Percentiles rank a stretch among this genome's conserved stretches.
Evolutionary conservation across 2,329 filamentous ascomycete species (phyloP).

Genomic region (Calonectria crousiana): DNA sequence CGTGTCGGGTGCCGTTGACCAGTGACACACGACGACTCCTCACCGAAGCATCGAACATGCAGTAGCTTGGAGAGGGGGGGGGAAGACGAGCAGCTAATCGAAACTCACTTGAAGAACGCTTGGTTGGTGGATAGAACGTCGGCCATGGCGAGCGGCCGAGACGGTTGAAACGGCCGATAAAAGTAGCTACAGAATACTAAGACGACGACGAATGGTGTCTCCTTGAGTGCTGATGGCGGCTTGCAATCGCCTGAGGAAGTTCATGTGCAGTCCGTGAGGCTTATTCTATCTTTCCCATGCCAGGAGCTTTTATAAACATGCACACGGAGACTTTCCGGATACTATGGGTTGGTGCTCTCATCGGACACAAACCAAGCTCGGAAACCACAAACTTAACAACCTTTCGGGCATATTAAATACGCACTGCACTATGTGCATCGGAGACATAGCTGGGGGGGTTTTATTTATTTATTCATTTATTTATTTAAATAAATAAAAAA

Average conservation of each 20-base stretch:
- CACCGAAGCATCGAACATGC: conserved; percentile 20
- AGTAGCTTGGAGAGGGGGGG: background rate
- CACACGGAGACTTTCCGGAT: conserved; percentile 50
- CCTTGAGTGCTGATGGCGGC: background rate
- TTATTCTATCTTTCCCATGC: conserved; percentile 1
- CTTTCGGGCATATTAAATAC: conserved; percentile 11
- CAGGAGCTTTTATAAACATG: conserved; percentile 32
- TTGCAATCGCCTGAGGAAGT: background rate
- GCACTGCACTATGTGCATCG: background rate
- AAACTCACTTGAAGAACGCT: conserved; percentile 58
- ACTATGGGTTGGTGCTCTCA: conserved; percentile 30
- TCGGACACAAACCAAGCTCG: conserved; percentile 20
- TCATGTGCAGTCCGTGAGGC: background rate
- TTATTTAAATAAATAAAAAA: background rate
- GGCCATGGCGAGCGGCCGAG: conserved; percentile 45
- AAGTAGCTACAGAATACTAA: background rate
- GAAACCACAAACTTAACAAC: conserved; percentile 2
- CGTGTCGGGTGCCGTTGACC: conserved; percentile 15
- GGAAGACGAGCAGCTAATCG: conserved; percentile 6
- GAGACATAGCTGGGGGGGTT: conserved; percentile 5
- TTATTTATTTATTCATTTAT: too few relatives aligned
- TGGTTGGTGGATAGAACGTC: conserved; percentile 51
- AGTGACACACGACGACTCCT: conserved; percentile 1
- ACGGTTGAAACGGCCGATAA: conserved; percentile 16
- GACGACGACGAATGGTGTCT: background rate